Base-by-base conservation (phyloP, 2,329 filamentous ascomycete genomes). In the Zymoseptoria brevis region DNA sequence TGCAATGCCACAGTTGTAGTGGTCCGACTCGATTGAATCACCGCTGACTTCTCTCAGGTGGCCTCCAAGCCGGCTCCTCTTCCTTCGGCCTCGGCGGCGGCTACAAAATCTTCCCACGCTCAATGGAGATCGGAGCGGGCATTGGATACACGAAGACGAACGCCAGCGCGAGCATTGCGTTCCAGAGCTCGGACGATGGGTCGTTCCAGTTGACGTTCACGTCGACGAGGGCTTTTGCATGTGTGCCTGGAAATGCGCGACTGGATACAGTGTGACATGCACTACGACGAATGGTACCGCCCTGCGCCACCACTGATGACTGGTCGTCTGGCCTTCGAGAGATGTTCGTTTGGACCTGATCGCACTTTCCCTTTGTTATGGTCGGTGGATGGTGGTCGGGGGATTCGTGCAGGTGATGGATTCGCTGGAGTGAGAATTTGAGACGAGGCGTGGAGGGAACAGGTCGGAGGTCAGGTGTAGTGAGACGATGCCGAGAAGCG, bases 71-170 rank as follows among this genome's bases (percentile, higher is more conserved):
- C 30, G 64, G 64, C 19, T 62, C 62, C 21, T 21, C 55, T 5
- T 59, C 53, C 49, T 64, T 64, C 49, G 64, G 64, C 8, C 59
- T 66, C n/a, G 64, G 64, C 13, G 62, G 64, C 9, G 64, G 64
- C 0, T 66, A 58, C 52, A 62, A 21, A 7, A 64, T 66, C 30
- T 60, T 57, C 16, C 60, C 58, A 4, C 52, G 56, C 3, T 58
- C 54, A 8, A 56, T 66, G 58, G 53, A 57, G 16, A 52, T 66
- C 26, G 62, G 60, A 3, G 53, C 54, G 11, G 64, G 62, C 3
- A 64, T 66, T 24, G 64, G 64, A 7, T 58, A 64, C 22, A 60
- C 58, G n/a, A n/a, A 55, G 7, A 26, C 53, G 7, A 62, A 66
- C 30, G 52, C 51, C 13, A 57, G 49, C n/a, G 60, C 59, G 19